Percentiles rank a stretch among this genome's conserved stretches.
Evolutionary conservation across 2,329 filamentous ascomycete species (phyloP).

Genomic region (Helminthosporium solani): DNA sequence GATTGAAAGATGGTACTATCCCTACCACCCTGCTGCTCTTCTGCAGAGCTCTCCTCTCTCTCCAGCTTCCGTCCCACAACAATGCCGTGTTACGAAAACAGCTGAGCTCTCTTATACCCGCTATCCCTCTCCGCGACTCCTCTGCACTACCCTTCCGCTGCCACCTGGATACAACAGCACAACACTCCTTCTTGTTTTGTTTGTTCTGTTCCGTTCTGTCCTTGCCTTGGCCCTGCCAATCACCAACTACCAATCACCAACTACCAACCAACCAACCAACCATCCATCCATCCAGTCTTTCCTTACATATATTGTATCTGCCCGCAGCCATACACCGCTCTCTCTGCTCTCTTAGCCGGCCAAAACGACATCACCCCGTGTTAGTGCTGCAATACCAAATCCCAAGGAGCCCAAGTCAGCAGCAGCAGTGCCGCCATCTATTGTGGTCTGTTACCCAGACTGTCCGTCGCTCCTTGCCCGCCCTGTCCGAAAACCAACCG

Average conservation of each 20-base stretch:
- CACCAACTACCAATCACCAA: no score
- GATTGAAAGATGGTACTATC: constrained; percentile 37
- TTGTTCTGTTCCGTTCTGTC: constrained; percentile 1
- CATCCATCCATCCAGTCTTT: neutral
- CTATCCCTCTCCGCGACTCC: constrained; percentile 10
- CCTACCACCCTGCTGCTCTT: constrained; percentile 33
- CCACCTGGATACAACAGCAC: constrained; percentile 15
- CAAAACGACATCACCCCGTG: constrained; percentile 30
- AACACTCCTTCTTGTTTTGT: constrained; percentile 9
- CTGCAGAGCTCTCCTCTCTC: constrained; percentile 4
- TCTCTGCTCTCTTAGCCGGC: constrained; percentile 5
- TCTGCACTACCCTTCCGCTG: constrained; percentile 15
- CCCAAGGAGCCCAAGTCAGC: constrained; percentile 21
- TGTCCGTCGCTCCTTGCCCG: constrained; percentile 27
- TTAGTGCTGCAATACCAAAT: constrained; percentile 22
- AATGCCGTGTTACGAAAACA: constrained; percentile 26
- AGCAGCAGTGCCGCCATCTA: constrained; percentile 23
- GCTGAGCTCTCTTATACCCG: constrained; percentile 20
- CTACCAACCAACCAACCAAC: no score
- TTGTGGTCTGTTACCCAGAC: constrained; percentile 25
- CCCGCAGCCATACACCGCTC: constrained; percentile 10
- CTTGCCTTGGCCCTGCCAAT: no score
- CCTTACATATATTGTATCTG: constrained; percentile 7
- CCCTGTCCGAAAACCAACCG: constrained; percentile 24
- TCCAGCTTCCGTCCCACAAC: constrained; percentile 23